Evolutionary conservation across 345 rosid genomes (phyloP).

Genomic region (Salix caprea): DNA sequence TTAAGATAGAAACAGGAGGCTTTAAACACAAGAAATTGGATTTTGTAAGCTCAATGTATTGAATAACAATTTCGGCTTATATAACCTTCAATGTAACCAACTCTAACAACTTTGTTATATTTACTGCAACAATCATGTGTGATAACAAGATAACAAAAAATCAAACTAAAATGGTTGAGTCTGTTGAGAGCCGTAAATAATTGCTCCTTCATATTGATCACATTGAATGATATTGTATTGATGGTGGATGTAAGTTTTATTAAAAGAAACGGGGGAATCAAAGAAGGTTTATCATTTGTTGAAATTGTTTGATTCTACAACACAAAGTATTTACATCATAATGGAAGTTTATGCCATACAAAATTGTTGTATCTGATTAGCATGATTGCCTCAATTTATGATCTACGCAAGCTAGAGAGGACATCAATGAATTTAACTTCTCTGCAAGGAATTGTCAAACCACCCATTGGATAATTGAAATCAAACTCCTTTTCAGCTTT

Average conservation of each 20-base stretch:
- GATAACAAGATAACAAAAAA: too few relatives aligned
- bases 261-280: background rate
- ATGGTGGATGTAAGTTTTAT: too few relatives aligned
- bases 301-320: background rate
- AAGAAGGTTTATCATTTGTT: background rate
- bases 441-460: constrained; percentile 19
- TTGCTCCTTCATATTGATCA: background rate
- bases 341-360: background rate
- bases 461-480: constrained; percentile 18
- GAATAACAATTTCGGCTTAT: too few relatives aligned
- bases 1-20: too few relatives aligned
- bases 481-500: constrained; percentile 33
- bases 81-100: too few relatives aligned
- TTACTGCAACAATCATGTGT: too few relatives aligned
- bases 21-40: too few relatives aligned
- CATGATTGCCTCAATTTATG: background rate
- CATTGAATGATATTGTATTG: too few relatives aligned
- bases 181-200: too few relatives aligned
- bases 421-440: constrained; percentile 19
- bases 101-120: too few relatives aligned
- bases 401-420: background rate
- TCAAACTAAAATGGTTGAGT: too few relatives aligned
- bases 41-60: too few relatives aligned
- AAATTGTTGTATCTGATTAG: background rate
- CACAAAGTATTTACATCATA: background rate